Base-by-base conservation (phyloP, 805 yeast genomes). In the Peterozyma toletana region DNA sequence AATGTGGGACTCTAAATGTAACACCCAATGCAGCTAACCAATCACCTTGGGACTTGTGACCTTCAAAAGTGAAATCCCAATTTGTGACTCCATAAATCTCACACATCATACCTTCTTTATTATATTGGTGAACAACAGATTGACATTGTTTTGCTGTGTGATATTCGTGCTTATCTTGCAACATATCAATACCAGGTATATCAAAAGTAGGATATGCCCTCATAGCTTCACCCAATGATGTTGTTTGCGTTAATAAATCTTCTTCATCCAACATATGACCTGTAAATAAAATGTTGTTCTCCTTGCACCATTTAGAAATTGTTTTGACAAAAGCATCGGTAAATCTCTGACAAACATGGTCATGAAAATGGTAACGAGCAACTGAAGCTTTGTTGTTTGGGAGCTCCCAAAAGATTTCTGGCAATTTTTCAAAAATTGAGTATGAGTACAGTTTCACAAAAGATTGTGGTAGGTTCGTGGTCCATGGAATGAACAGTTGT, bases 211-310 rank as follows among this genome's bases (percentile, higher is more conserved):
- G 40, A 35, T 46, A 46, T 13, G 47, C 37, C n/a, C 49, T 30
- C 49, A 46, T 46, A 27, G 49, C 47, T 37, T 46, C 49, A n/a
- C 47, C 47, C 15, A 46, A 39, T 14, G 49, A 36, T 15, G 40
- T 40, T 10, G 49, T 46, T 35, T 46, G 49, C 11, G 44, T 43
- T 10, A 46, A 33, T 34, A 46, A 37, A 33, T 46, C 43, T 39
- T 46, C 49, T 30, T 46, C 49, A 34, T 46, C 42, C 35, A 46
- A 30, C 49, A 46, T 46, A 38, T 46, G 49, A 29, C 49, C 49
- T 17, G 47, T 40, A 17, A 43, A 43, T 9, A n/a, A 5, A 18
- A 46, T 42, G 16, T 30, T 27, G 33, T 46, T 30, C 10, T 35
- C 33, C 14, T 36, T 33, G 35, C 48, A 46, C 48, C 48, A 46